Conservation (phyloP, 2,329 filamentous ascomycete genomes). For the Metarhizium brunneum region DNA sequence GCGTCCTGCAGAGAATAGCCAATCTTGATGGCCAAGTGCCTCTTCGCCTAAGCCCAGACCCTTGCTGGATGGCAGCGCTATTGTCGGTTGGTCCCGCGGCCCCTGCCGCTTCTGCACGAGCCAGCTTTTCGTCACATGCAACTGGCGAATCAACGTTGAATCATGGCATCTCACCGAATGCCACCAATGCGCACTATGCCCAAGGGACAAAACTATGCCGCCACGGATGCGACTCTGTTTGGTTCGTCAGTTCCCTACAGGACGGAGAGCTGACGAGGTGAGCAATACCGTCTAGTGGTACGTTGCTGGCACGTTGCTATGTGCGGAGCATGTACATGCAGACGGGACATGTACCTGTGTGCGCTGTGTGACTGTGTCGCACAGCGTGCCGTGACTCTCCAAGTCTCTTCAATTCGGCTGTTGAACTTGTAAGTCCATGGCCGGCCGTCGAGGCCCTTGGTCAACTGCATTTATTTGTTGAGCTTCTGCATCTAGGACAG, state of each 20-base stretch:
- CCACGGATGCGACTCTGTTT: conserved; percentile 5
- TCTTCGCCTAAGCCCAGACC: conserved; percentile 12
- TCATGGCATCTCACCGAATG: not conserved
- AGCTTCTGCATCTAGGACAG: not conserved
- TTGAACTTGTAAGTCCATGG: not conserved
- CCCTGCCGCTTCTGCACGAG: conserved; percentile 36
- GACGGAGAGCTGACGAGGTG: not conserved
- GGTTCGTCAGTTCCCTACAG: not conserved
- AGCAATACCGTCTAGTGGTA: not conserved
- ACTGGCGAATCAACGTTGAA: conserved; percentile 11
- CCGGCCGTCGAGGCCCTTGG: not conserved
- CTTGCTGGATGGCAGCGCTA: conserved; percentile 24
- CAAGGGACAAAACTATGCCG: conserved; percentile 1
- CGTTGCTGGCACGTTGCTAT: not conserved
- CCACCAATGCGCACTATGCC: conserved; percentile 1
- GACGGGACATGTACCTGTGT: not conserved
- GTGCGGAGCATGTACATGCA: no score
- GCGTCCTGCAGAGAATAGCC: conserved; percentile 25
- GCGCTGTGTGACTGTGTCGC: not conserved
- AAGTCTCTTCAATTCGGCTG: not conserved
- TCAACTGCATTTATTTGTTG: not conserved
- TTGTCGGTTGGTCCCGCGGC: conserved; percentile 37
- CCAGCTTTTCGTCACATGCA: conserved; percentile 33
- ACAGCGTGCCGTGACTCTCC: not conserved
- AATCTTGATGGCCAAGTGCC: conserved; percentile 30